Evolutionary conservation across 352 stramenopile species (phyloP), one percentile per base, ranked within the genome.

Genomic region (Globisporangium echinulatum): DNA sequence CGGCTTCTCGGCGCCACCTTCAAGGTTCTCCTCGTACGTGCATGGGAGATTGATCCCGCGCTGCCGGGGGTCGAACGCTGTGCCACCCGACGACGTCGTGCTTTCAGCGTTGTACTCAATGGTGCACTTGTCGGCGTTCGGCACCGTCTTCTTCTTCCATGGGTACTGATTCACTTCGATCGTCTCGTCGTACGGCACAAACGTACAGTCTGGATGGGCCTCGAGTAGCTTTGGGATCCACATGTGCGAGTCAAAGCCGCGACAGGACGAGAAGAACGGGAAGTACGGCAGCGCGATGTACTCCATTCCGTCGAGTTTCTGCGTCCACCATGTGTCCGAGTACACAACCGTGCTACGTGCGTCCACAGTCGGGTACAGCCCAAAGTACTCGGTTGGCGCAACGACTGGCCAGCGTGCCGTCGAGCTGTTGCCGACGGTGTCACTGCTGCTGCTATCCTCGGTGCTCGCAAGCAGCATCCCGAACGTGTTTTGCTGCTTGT

Each of bases 231-330:
- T 98, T 42, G 85, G 79, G 50, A 98, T 79, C 56, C 76, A 90
- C 56, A 98, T 90, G 61, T 98, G 86, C 42, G 83, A 97, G 58
- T 98, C 96, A 69, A 96, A 98, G 7, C 91, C 94, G 14, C 92
- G 76, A 59, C 96, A 99, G 42, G 94, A 96, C n/a, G 88, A 98
- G 49, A 99, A 97, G 68, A 96, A 99, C 0, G 96, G 96, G 48
- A 99, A 70, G 63, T 98, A 99, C 2, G 96, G 89, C 19, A 98
- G 71, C 6, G 77, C 83, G n/a, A 98, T 64, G 52, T 92, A 96
- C 2, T 76, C 66, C 4, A 69, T 60, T 0, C 68, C 82, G 13
- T 73, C 69, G 0, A 92, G 63, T 40, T 96, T 77, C 11, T 87
- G 71, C 17, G 68, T 68, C 90, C 90, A 97, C 83, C 83, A 93